Percentiles rank a stretch among this genome's conserved stretches.
Evolutionary conservation across 2,329 filamentous ascomycete genomes (phyloP).

Genomic region (Aspergillus sp.): DNA sequence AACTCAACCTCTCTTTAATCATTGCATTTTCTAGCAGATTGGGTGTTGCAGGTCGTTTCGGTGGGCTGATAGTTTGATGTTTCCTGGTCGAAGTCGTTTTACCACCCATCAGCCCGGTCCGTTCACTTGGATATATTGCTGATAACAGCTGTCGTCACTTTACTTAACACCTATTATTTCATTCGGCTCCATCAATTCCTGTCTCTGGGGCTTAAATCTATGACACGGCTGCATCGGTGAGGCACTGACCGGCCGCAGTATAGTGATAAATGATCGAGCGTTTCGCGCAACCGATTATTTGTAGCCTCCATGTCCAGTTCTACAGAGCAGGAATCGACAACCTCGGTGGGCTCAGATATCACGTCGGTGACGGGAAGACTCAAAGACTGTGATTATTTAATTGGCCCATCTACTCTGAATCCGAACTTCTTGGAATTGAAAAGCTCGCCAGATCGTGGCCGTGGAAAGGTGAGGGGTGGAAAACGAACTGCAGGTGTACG

Average conservation of each 20-base stretch:
- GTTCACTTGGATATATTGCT: conserved; percentile 4
- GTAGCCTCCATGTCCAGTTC: not conserved
- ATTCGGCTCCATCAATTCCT: not conserved
- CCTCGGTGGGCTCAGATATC: not conserved
- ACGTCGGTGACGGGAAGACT: not conserved
- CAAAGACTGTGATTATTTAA: not conserved
- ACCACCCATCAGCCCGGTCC: conserved; percentile 8
- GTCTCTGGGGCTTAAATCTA: not conserved
- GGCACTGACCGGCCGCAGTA: not conserved
- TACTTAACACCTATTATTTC: not conserved
- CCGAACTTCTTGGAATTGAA: not conserved
- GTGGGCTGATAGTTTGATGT: conserved; percentile 3
- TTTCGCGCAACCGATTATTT: not conserved
- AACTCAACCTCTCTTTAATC: not conserved
- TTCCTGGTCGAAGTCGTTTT: not conserved
- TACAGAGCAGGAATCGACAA: not conserved
- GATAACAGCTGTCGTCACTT: not conserved
- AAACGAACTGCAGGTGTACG: conserved; percentile 11
- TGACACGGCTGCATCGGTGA: not conserved
- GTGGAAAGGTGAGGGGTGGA: conserved; percentile 17
- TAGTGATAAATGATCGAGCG: not conserved
- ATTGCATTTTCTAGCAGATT: not conserved
- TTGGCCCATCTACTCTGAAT: not conserved
- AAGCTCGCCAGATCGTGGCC: conserved; percentile 13
- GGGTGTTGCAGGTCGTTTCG: not conserved